phyloP scores from a whole-genome alignment of 257 asterid species.

The Solanum neorickii region DNA sequence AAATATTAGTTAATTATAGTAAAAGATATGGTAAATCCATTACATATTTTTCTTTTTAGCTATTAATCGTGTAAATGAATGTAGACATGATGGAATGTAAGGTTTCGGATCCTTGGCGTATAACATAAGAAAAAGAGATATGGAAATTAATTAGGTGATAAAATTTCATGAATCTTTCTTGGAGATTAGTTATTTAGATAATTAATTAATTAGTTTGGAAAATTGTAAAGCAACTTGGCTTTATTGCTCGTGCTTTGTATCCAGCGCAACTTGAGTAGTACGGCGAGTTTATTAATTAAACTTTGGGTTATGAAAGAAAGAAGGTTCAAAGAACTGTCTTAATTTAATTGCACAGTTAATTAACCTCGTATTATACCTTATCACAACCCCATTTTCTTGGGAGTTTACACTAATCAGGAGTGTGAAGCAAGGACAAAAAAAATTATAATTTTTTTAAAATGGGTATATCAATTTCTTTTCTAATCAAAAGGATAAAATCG shows the following conservation, averaged over 20 bases:
- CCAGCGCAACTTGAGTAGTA: background rate
- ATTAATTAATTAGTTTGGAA: background rate
- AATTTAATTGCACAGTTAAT: background rate
- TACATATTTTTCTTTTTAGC: background rate
- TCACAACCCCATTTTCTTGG: background rate
- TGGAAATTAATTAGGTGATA: background rate
- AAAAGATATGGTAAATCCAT: background rate
- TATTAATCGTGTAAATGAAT: background rate
- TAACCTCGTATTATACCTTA: background rate
- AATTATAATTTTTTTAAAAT: no score
- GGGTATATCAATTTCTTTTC: no score
- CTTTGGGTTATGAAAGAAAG: background rate
- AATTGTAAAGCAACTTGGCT: background rate
- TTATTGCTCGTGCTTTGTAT: background rate
- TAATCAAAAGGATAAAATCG: no score
- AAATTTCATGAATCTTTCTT: background rate
- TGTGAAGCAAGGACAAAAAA: no score
- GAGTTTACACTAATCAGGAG: no score
- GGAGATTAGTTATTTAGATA: background rate
- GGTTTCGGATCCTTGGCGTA: background rate
- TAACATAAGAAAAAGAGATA: background rate
- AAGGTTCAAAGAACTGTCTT: background rate
- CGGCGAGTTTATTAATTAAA: background rate
- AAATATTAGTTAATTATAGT: background rate
- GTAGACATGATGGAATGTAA: background rate